Evolutionary conservation across 805 yeast species (phyloP).

Genomic region (Wickerhamomyces xylosicus): DNA sequence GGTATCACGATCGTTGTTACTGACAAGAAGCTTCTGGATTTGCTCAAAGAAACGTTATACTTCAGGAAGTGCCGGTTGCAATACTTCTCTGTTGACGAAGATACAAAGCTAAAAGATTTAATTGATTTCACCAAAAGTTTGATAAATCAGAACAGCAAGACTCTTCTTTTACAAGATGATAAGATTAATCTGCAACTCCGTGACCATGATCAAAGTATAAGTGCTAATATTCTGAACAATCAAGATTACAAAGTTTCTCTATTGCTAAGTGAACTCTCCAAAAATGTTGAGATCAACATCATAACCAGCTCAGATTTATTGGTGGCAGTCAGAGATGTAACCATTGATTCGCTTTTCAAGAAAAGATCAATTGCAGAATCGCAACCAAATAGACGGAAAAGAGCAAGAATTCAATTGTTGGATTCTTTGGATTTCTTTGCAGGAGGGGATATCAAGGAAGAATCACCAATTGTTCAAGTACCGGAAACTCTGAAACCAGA

Average conservation of each 20-base stretch:
- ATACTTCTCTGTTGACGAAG: not conserved
- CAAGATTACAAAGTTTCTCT: not conserved
- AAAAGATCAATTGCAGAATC: not conserved
- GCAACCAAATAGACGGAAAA: constrained; percentile 6
- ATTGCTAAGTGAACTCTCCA: not conserved
- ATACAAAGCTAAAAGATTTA: not conserved
- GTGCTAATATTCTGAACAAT: not conserved
- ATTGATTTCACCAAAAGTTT: not conserved
- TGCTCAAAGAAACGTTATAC: not conserved
- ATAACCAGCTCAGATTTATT: not conserved
- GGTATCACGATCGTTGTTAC: not conserved
- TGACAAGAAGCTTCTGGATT: not conserved
- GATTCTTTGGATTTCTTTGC: constrained; percentile 28
- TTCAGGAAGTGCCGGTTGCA: not conserved
- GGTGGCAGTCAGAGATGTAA: not conserved
- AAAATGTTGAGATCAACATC: not conserved
- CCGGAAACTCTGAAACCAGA: not conserved
- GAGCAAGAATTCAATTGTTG: constrained; percentile 20
- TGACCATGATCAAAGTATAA: no score
- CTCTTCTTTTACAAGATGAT: not conserved
- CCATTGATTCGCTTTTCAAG: not conserved
- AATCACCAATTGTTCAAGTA: not conserved
- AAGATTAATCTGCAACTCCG: no score
- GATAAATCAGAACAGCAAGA: not conserved
- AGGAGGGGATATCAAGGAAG: constrained; percentile 20